Conservation (phyloP, 202 grass and related monocot species). For the Tripidium arundinaceum region DNA sequence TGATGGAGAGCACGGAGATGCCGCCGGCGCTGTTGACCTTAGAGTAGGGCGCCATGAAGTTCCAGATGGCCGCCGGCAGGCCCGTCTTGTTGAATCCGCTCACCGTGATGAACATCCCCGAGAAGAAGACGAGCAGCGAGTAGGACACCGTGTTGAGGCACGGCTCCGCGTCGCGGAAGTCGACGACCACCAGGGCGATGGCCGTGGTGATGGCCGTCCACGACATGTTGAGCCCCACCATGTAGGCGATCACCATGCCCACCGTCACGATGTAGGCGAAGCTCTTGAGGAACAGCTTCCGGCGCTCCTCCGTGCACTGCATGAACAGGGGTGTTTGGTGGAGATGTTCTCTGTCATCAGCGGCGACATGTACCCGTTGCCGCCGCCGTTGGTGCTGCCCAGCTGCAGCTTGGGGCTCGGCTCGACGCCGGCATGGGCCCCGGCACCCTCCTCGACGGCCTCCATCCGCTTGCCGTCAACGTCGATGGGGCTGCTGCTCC, state of each 20-base stretch:
- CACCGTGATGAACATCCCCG: conserved; percentile 94
- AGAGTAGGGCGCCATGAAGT: conserved; percentile 87
- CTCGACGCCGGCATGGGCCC: neutral
- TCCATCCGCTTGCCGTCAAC: conserved; percentile 26
- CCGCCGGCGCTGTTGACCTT: conserved; percentile 72
- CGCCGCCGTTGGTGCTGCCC: too few species aligned
- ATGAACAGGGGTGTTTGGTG: conserved; percentile 67
- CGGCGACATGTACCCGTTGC: neutral
- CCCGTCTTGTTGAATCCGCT: conserved; percentile 87
- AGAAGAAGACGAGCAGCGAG: conserved; percentile 93
- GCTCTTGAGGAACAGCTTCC: conserved; percentile 63
- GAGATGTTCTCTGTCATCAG: conserved; percentile 48
- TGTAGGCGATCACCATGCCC: conserved; percentile 78
- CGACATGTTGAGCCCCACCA: conserved; percentile 93
- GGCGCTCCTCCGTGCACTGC: conserved; percentile 58
- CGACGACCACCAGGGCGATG: conserved; percentile 76
- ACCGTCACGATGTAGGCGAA: conserved; percentile 87
- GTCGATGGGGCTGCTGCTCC: neutral
- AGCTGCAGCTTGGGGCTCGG: conserved; percentile 21
- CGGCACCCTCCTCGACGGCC: conserved; percentile 37
- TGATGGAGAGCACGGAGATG: conserved; percentile 64
- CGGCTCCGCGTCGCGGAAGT: conserved; percentile 84
- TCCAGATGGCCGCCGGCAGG: conserved; percentile 69
- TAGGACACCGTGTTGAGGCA: conserved; percentile 88
- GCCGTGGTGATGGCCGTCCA: conserved; percentile 85